Percentiles rank a stretch among this genome's conserved stretches.
Conservation (phyloP, 2,329 filamentous ascomycete genomes). For the Sordariomycetes sp. region DNA sequence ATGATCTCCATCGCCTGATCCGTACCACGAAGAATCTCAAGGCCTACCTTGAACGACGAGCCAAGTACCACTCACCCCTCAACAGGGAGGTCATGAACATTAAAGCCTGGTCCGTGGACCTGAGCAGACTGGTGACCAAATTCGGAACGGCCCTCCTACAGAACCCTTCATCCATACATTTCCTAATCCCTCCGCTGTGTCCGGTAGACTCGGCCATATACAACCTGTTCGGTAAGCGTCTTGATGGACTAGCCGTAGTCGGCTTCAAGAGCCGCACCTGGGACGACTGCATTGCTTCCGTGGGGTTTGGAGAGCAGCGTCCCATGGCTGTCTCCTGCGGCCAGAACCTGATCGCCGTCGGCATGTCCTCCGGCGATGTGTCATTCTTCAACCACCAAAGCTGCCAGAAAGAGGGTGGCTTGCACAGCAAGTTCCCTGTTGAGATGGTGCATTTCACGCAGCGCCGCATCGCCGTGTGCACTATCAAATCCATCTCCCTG, state of each 20-base stretch:
- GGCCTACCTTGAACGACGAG: slow-evolving; percentile 13
- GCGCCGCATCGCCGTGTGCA: slow-evolving; percentile 3
- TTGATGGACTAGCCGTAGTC: slow-evolving; percentile 7
- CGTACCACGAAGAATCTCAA: slow-evolving; percentile 13
- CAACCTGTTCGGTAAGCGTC: slow-evolving; percentile 7
- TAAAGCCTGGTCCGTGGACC: slow-evolving; percentile 18
- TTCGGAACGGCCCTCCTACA: slow-evolving; percentile 17
- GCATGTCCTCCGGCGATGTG: slow-evolving; percentile 9
- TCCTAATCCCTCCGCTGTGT: slow-evolving; percentile 22
- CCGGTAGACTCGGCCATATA: slow-evolving; percentile 12
- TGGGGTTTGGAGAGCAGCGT: slow-evolving; percentile 8
- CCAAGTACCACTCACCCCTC: slow-evolving; percentile 12
- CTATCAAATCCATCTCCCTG: slow-evolving; percentile 6
- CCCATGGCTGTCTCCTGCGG: slow-evolving; percentile 8
- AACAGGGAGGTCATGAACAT: slow-evolving; percentile 13
- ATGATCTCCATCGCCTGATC: slow-evolving; percentile 12
- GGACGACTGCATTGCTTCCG: slow-evolving; percentile 11
- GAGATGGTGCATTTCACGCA: slow-evolving; percentile 8
- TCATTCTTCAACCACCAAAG: slow-evolving; percentile 8
- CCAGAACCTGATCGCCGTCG: slow-evolving; percentile 8
- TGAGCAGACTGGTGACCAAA: slow-evolving; percentile 18
- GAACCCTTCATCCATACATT: slow-evolving; percentile 19
- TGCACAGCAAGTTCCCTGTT: slow-evolving; percentile 1
- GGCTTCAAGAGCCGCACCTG: slow-evolving; percentile 8
- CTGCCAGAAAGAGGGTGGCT: background rate